A percentile compares a stretch with the other conserved stretches of the same genome.
Conservation (phyloP, 163 green algal genomes). For the Chlorella variabilis region DNA sequence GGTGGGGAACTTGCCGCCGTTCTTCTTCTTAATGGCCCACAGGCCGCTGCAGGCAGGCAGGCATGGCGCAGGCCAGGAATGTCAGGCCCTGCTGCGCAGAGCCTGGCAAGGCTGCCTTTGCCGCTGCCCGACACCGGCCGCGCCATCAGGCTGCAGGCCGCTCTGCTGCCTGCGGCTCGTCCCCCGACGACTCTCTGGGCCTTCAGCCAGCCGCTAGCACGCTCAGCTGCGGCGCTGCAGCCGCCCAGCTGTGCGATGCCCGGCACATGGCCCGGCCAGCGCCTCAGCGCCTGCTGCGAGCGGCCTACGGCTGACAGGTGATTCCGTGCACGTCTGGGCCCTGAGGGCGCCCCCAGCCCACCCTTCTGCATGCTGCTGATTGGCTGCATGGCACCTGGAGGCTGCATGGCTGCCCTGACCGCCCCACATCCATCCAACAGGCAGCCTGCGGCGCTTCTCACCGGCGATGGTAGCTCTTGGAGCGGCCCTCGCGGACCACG, state of each 20-base stretch:
- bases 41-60: slow-evolving; percentile 61
- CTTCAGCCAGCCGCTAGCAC: no score
- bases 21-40: slow-evolving; percentile 97
- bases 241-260: no score
- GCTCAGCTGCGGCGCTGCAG: no score
- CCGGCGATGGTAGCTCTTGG: slow-evolving; percentile 81
- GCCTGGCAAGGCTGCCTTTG: neutral
- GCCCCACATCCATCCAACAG: neutral
- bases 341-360: neutral
- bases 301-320: no score
- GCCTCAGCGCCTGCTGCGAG: no score
- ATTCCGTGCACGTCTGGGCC: no score
- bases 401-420: neutral
- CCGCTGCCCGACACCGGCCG: no score
- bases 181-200: no score
- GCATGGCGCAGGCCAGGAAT: neutral
- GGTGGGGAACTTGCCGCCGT: slow-evolving; percentile 93
- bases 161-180: no score
- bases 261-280: no score
- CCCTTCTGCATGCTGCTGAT: slow-evolving; percentile 3
- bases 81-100: neutral
- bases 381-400: slow-evolving; percentile 2
- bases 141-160: no score
- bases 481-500: slow-evolving; percentile 66
- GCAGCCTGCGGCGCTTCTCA: neutral